Percentiles rank a stretch among this genome's conserved stretches.
Conservation (phyloP, 2,329 filamentous ascomycete species). For the Lasiodiplodia sp. region DNA sequence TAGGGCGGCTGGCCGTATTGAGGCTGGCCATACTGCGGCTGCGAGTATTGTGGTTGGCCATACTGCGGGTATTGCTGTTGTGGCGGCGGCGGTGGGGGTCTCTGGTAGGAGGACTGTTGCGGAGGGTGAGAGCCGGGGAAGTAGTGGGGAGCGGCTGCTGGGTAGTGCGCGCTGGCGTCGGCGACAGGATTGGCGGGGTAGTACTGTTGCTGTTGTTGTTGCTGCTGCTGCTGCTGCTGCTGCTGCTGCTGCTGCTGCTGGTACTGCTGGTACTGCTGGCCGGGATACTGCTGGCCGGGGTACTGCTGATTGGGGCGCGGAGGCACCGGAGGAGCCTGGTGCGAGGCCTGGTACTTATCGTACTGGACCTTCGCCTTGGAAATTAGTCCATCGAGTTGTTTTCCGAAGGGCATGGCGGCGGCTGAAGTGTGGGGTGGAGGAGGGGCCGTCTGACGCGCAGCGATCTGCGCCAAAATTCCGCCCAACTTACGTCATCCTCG, state of each 20-base stretch:
- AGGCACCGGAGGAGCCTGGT: neutral
- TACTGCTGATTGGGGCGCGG: constrained; percentile 20
- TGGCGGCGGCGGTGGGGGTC: constrained; percentile 9
- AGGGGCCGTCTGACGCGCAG: constrained; percentile 12
- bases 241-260: constrained; percentile 4
- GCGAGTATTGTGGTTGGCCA: constrained; percentile 39
- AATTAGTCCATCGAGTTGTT: constrained; percentile 26
- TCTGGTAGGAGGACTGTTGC: constrained; percentile 27
- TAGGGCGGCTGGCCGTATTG: constrained; percentile 36
- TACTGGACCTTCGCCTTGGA: constrained; percentile 27
- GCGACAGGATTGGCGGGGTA: constrained; percentile 10
- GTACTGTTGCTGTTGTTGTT: neutral
- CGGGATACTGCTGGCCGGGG: neutral
- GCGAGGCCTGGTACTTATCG: constrained; percentile 29
- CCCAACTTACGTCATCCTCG: constrained; percentile 16
- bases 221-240: neutral
- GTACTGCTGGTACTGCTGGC: constrained; percentile 2
- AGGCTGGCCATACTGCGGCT: constrained; percentile 32
- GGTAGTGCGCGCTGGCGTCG: constrained; percentile 14
- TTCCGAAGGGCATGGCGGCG: constrained; percentile 23
- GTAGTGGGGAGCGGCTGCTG: constrained; percentile 19
- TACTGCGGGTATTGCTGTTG: constrained; percentile 35
- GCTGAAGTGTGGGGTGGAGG: constrained; percentile 9
- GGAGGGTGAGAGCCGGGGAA: constrained; percentile 31
- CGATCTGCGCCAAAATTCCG: neutral